Conservation (phyloP, 2,329 filamentous ascomycete genomes). For the Colletotrichum godetiae region DNA sequence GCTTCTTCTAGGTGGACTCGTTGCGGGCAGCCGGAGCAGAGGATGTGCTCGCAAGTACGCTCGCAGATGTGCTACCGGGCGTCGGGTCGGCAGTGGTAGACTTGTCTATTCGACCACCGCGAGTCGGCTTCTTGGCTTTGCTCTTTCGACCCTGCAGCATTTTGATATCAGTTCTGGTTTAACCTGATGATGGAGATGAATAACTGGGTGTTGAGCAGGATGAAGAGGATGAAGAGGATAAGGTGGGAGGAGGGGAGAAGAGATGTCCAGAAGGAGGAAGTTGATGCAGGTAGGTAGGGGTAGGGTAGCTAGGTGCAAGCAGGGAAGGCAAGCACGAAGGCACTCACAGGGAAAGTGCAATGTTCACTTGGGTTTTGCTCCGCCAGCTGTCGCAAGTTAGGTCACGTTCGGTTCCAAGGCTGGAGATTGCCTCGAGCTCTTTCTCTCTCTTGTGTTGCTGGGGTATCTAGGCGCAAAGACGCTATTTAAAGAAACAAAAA, state of each 20-base stretch:
- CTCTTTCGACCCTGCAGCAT: neutral
- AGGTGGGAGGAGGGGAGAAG: neutral
- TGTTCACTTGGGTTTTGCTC: neutral
- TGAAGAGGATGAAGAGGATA: neutral
- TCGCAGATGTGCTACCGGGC: neutral
- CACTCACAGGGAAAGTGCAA: slow-evolving; percentile 16
- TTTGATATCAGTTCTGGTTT: neutral
- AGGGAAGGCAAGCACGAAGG: neutral
- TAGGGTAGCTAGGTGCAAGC: neutral
- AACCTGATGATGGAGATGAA: neutral
- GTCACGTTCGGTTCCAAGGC: neutral
- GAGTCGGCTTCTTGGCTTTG: neutral
- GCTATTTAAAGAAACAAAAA: slow-evolving; percentile 21
- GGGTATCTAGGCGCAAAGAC: slow-evolving; percentile 23
- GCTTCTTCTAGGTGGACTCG: slow-evolving; percentile 18
- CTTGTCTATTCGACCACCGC: neutral
- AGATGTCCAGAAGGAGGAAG: neutral
- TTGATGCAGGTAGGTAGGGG: neutral
- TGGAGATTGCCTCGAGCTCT: neutral
- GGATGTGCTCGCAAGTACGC: neutral
- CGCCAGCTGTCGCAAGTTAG: slow-evolving; percentile 1
- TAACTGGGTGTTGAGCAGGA: neutral
- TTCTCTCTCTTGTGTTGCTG: neutral
- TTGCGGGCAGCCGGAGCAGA: neutral
- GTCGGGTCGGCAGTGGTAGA: neutral